Base-by-base conservation (phyloP, 176 grass and related monocot genomes). In the Olyra latifolia region DNA sequence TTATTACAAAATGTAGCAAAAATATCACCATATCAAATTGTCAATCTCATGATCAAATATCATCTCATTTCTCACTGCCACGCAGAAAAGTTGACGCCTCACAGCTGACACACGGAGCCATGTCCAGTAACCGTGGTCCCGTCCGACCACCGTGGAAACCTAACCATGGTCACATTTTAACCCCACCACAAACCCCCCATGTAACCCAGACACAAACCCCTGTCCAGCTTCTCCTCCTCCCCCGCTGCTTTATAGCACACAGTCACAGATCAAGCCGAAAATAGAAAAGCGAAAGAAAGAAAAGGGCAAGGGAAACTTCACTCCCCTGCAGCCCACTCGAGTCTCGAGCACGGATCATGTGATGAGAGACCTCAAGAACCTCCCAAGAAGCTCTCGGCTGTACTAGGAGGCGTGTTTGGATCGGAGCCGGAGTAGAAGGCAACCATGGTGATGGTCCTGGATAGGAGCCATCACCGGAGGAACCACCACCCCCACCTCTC, bases 121-220 rank as follows among this genome's bases (percentile, higher is more conserved):
- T 35, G 32, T 35, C 32, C 32, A 2, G 32, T 35, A 35, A 35
- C 1, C 32, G 5, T 35, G 32, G 32, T 35, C 32, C 32, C 32
- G 2, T 35, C 32, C 32, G 32, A 3, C 32, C 32, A 35, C 32
- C 32, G 32, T 35, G 32, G 32, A 46, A 6, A 19, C 81, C 82
- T 85, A 91, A 91, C 89, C 71, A 78, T 42, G 77, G 85, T 88
- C 56, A 88, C 50, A 7, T 79, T 49, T 80, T 55, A 76, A 81
- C 75, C 49, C 55, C 40, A 23, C 16, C 20, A 44, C 47, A 7
- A 42, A 32, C 20, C 29, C 22, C 12, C 4, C n/a, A 62, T 55
- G 56, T 60, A 55, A 52, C 72, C 61, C 47, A 27, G 11, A 4
- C 53, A 13, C 42, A 10, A 9, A 42, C 13, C 10, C 22, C 41